Evolutionary conservation across 2,329 filamentous ascomycete species (phyloP).

Genomic region (Aspergillus sp.): DNA sequence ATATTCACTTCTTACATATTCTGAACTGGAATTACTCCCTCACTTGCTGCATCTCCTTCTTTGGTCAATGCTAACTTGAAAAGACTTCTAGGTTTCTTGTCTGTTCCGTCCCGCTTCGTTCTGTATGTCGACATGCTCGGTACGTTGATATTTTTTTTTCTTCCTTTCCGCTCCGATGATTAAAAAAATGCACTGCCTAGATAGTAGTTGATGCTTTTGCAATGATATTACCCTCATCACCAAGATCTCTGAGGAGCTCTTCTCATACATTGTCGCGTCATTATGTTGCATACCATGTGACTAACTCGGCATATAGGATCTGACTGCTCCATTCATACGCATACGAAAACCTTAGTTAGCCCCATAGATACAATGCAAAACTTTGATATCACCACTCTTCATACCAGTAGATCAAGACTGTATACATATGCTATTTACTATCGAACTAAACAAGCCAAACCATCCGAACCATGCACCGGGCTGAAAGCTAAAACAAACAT

Average conservation of each 20-base stretch:
- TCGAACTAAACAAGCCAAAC: too few relatives aligned
- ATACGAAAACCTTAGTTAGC: not conserved
- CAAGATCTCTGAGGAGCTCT: conserved; percentile 65
- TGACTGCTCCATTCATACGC: not conserved
- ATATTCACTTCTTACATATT: conserved; percentile 99
- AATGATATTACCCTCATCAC: conserved; percentile 59
- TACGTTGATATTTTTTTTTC: conserved; percentile 21
- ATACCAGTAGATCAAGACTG: too few relatives aligned
- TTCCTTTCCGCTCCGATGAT: conserved; percentile 55
- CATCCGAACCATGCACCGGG: too few relatives aligned
- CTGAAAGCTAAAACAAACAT: too few relatives aligned
- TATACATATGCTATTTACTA: too few relatives aligned
- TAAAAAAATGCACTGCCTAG: conserved; percentile 60
- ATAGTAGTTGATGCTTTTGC: conserved; percentile 64
- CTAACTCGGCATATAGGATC: conserved; percentile 2
- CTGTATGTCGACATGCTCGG: conserved; percentile 7
- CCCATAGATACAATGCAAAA: not conserved
- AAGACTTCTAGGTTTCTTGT: conserved; percentile 19
- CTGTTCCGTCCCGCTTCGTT: not conserved
- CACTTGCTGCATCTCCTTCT: conserved; percentile 2
- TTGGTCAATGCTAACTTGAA: conserved; percentile 19
- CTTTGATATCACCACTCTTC: not conserved
- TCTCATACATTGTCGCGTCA: conserved; percentile 8
- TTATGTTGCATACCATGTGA: not conserved
- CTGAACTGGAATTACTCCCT: conserved; percentile 57